Conservation (phyloP, 2,329 filamentous ascomycete species). For the Coniella lustricola region DNA sequence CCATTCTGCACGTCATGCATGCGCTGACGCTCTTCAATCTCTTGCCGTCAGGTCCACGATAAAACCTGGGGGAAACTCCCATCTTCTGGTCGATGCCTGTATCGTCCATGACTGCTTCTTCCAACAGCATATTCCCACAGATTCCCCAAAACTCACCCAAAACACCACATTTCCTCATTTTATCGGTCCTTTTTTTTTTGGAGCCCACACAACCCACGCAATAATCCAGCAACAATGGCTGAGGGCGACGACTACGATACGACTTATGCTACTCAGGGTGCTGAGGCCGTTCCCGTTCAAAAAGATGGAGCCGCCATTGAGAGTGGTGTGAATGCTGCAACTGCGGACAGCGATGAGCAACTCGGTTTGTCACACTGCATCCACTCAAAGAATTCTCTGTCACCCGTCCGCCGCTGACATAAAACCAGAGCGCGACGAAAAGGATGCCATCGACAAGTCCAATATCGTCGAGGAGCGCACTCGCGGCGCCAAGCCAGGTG, state of each 20-base stretch:
- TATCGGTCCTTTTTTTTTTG: conserved; percentile 7
- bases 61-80: conserved; percentile 9
- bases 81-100: neutral
- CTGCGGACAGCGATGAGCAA: conserved; percentile 17
- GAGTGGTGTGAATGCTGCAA: conserved; percentile 9
- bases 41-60: neutral
- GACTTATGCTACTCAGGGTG: conserved; percentile 8
- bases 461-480: conserved; percentile 25
- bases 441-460: conserved; percentile 25
- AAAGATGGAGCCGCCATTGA: conserved; percentile 17
- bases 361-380: conserved; percentile 11
- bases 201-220: conserved; percentile 1
- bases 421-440: conserved; percentile 23
- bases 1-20: neutral
- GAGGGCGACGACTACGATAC: neutral
- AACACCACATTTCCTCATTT: neutral
- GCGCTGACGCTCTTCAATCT: neutral
- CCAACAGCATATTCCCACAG: neutral
- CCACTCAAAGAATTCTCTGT: neutral
- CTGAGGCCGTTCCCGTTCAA: conserved; percentile 14
- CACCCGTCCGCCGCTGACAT: neutral
- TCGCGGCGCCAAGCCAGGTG: conserved; percentile 21
- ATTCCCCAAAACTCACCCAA: neutral
- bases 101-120: neutral
- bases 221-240: conserved; percentile 4